Evolutionary conservation across 495 filamentous ascomycete genomes (phyloP).

Genomic region (Thermothielavioides terrestris): DNA sequence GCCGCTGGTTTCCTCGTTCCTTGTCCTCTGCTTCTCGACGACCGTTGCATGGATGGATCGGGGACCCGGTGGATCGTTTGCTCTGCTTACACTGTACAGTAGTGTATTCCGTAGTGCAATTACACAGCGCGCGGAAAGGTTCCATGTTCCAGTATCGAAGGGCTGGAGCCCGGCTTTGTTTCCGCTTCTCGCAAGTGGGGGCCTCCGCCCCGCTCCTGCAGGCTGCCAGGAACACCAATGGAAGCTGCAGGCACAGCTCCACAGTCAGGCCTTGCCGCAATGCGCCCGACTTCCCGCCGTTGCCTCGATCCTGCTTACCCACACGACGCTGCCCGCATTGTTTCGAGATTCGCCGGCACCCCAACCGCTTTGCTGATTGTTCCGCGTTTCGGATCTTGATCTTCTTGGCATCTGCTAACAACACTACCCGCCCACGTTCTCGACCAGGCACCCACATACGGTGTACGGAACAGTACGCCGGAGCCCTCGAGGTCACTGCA

Average conservation of each 20-base stretch:
- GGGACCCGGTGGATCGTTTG: background rate
- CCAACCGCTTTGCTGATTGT: background rate
- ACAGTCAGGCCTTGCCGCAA: background rate
- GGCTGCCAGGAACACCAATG: conserved; percentile 13
- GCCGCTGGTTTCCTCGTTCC: background rate
- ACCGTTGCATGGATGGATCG: background rate
- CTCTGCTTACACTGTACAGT: too few species aligned
- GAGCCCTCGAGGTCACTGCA: too few species aligned
- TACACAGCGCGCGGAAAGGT: too few species aligned
- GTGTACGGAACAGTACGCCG: too few species aligned
- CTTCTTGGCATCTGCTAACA: conserved; percentile 12
- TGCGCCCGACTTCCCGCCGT: conserved; percentile 5
- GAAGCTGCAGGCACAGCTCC: conserved; percentile 2
- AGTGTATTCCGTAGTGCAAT: too few species aligned
- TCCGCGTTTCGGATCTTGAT: conserved; percentile 11
- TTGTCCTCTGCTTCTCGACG: background rate
- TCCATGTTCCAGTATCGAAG: too few species aligned
- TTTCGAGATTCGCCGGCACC: conserved; percentile 3
- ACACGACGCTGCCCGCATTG: background rate
- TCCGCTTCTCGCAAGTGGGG: background rate
- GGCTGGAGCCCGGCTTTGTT: too few species aligned
- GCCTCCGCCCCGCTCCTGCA: conserved; percentile 3
- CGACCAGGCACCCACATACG: too few species aligned
- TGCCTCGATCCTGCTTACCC: background rate
- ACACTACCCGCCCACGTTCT: too few species aligned